Evolutionary conservation across 805 yeast genomes (phyloP).

Genomic region (Yarrowia sp.): DNA sequence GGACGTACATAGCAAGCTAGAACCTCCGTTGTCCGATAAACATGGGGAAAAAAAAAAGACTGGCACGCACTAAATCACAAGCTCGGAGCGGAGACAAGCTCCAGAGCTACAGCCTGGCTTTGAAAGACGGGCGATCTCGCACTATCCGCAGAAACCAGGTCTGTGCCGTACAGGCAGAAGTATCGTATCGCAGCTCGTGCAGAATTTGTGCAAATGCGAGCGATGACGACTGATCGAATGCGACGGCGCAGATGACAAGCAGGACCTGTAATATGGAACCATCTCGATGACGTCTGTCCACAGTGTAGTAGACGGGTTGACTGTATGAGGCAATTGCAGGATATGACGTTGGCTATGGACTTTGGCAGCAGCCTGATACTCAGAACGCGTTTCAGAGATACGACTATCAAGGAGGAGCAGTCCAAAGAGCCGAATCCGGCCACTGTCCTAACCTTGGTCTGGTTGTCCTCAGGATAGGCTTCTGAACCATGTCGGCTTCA

Average conservation of each 20-base stretch:
- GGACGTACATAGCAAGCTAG: neutral
- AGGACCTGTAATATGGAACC: neutral
- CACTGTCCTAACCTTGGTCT: neutral
- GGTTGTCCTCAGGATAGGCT: too few species aligned
- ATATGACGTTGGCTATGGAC: too few species aligned
- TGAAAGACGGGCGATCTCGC: neutral
- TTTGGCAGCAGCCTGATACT: too few species aligned
- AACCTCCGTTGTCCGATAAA: constrained; percentile 12
- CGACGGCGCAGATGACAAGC: constrained; percentile 5
- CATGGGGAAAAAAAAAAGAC: neutral
- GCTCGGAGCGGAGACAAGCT: neutral
- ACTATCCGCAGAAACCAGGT: too few species aligned
- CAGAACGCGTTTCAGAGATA: neutral
- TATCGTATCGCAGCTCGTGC: too few species aligned
- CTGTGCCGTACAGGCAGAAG: too few species aligned
- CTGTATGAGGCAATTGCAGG: neutral
- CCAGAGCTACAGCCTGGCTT: too few species aligned
- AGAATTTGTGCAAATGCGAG: too few species aligned
- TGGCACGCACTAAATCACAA: neutral
- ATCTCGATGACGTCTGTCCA: too few species aligned
- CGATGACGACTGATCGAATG: too few species aligned
- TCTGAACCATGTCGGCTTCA: too few species aligned
- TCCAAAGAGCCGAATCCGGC: neutral
- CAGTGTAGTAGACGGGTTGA: too few species aligned
- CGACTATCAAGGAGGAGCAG: neutral